Percentiles rank a stretch among this genome's conserved stretches.
phyloP scores from a whole-genome alignment of 345 rosid genomes.

The Reutealis trisperma region DNA sequence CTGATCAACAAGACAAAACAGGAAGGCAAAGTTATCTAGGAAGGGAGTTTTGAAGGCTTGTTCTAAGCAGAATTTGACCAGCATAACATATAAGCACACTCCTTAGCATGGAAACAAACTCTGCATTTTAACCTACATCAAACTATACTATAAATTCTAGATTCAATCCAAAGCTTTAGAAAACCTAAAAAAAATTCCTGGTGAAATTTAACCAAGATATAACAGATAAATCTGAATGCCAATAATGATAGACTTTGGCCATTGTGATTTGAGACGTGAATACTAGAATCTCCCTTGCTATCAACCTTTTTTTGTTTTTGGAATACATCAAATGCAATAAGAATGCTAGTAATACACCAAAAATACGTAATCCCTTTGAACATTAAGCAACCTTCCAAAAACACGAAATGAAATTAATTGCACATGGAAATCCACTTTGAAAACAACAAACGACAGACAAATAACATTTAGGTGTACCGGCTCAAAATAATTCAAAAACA shows the following conservation, averaged over 20 bases:
- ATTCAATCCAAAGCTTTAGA: too few species aligned
- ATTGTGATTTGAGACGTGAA: neutral
- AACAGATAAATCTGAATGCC: neutral
- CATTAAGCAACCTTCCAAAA: neutral
- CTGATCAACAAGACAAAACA: too few species aligned
- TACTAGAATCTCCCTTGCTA: neutral
- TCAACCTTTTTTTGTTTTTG: too few species aligned
- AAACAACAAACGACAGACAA: neutral
- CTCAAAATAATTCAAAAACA: neutral
- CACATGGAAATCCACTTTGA: neutral
- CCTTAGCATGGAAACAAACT: too few species aligned
- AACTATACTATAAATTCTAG: too few species aligned
- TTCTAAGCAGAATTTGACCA: too few species aligned
- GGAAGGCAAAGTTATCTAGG: too few species aligned
- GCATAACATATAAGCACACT: too few species aligned
- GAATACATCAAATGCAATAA: neutral
- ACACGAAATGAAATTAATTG: neutral
- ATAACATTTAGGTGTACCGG: neutral
- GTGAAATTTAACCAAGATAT: neutral
- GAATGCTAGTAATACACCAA: neutral
- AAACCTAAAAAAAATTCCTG: too few species aligned
- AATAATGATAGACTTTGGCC: neutral
- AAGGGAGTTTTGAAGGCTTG: too few species aligned
- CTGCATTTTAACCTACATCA: too few species aligned
- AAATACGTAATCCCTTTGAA: neutral